Base-by-base conservation (phyloP, 371 early-diverging fungal genomes). In the Chytridium lagenaria region DNA sequence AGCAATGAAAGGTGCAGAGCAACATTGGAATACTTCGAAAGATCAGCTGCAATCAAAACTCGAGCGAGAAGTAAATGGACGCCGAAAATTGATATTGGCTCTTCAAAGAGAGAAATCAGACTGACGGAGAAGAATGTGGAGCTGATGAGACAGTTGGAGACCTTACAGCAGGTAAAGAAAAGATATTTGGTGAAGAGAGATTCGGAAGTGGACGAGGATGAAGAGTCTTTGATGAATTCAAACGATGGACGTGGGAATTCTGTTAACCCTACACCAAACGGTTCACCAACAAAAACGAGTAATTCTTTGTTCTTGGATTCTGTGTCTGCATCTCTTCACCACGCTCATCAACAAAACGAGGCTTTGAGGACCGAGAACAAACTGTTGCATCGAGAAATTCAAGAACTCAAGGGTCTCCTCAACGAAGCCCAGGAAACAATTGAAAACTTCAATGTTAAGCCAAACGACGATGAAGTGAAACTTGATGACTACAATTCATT, bases 361-460 rank as follows among this genome's bases (percentile, higher is more conserved):
- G 36, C 28, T 22, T 61, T 73, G 12, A 31, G 61, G 12, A 7
- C 33, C 28, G 59, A 73, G 52, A 68, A 67, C 36, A 7, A 31
- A 15, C 16, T 10, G 0, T 57, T 73, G 39, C 23, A 22, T 10
- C 31, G 68, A 26, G 68, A 61, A 23, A 37, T 39, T 16, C 22
- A n/a, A 1, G 73, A 73, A n/a, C 68, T 73, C 36, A 57, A 67
- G 26, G 16, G 73, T 12, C 59, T 73, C 1, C 61, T 73, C 12
- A 37, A 28, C 39, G 73, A 73, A 68, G 73, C 73, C 23, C 51
- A 73, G 44, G 73, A 73, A 68, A 40, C 61, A 19, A 68, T 73
- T 36, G 73, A 73, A 33, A 34, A 55, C 2, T 31, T 72, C n/a
- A 51, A 55, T 33, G 10, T 28, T 30, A 49, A 36, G n/a, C 33